phyloP scores from a whole-genome alignment of 208 protist species.

The Leishmania aethiopica region DNA sequence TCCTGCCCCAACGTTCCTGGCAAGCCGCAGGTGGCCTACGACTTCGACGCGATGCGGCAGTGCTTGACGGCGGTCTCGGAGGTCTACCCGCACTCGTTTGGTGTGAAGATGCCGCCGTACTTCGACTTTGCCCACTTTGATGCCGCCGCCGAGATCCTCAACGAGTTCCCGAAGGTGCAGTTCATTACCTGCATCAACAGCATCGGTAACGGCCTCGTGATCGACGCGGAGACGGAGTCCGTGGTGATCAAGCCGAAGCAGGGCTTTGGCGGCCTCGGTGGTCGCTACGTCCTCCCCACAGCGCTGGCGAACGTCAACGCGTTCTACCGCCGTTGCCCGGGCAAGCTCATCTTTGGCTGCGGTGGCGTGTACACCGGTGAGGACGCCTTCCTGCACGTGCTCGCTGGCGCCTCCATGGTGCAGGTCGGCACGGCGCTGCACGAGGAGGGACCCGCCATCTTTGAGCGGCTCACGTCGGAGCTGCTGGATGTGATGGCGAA shows the following conservation, averaged over 20 bases:
- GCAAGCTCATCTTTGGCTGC: slow-evolving; percentile 83
- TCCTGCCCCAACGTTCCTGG: slow-evolving; percentile 91
- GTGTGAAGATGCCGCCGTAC: slow-evolving; percentile 92
- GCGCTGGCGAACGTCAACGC: slow-evolving; percentile 91
- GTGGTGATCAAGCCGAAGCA: slow-evolving; percentile 89
- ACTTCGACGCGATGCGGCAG: slow-evolving; percentile 74
- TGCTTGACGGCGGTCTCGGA: slow-evolving; percentile 68
- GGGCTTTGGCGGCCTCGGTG: slow-evolving; percentile 86
- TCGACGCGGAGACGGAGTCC: slow-evolving; percentile 80
- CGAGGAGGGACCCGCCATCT: slow-evolving; percentile 76
- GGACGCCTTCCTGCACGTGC: slow-evolving; percentile 85
- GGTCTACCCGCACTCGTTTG: slow-evolving; percentile 77
- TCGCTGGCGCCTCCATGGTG: slow-evolving; percentile 87
- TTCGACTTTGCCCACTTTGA: slow-evolving; percentile 92
- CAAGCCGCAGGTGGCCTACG: slow-evolving; percentile 90
- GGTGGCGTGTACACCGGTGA: slow-evolving; percentile 84
- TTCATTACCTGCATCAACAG: slow-evolving; percentile 92
- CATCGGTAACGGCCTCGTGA: slow-evolving; percentile 86
- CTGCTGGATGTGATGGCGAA: slow-evolving; percentile 75
- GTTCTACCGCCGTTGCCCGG: slow-evolving; percentile 83
- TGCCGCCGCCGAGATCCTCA: slow-evolving; percentile 74
- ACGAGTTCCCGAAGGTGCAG: slow-evolving; percentile 77
- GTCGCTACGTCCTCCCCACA: slow-evolving; percentile 83
- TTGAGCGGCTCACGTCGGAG: slow-evolving; percentile 69
- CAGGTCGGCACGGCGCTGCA: slow-evolving; percentile 87